Base-by-base conservation (phyloP, 306 rosid species). In the Dalbergia cochinchinensis region DNA sequence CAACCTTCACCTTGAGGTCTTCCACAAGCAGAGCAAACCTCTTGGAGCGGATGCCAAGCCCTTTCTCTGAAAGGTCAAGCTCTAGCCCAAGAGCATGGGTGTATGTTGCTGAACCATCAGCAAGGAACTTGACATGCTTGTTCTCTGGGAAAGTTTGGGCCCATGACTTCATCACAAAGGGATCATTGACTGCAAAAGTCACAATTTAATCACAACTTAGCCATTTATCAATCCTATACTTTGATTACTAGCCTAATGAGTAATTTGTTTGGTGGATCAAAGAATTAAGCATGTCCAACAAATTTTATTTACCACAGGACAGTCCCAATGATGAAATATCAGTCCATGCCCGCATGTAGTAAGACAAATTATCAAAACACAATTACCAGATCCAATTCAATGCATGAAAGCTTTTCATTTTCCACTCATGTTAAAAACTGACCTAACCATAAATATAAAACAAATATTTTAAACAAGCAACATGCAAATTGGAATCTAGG, bases 81-180 rank as follows among this genome's bases (percentile, higher is more conserved):
- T 95, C 98, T 5, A 95, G 92, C 20, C 99, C 99, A 0, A 95
- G 91, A 11, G 84, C 91, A 33, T 87, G 86, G 11, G 96, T 90
- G 85, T 91, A 95, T 22, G 75, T 85, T 19, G 96, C 96, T 3
- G 98, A 81, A n/a, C 99, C 99, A 83, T 95, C 99, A 8, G 99
- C 97, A 80, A 93, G 94, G 79, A 95, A 95, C 87, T 89, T 90
- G 6, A 95, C 91, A 72, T 92, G 80, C 88, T 95, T 89, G 94
- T 95, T 92, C 78, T 92, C 93, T 0, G 98, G 97, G 93, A 66
- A 95, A 41, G 88, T 79, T 65, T 90, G 84, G 60, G 96, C 86
- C 99, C 99, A 95, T 66, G 99, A 93, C 65, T 76, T 85, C 99
- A 95, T 91, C 86, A 95, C 98, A 79, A 84, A 85, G 1, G 99